These are phyloP conservation scores for Candida pini DNA, from an alignment of 805 yeast species.

Conservation along the genomic window DNA sequence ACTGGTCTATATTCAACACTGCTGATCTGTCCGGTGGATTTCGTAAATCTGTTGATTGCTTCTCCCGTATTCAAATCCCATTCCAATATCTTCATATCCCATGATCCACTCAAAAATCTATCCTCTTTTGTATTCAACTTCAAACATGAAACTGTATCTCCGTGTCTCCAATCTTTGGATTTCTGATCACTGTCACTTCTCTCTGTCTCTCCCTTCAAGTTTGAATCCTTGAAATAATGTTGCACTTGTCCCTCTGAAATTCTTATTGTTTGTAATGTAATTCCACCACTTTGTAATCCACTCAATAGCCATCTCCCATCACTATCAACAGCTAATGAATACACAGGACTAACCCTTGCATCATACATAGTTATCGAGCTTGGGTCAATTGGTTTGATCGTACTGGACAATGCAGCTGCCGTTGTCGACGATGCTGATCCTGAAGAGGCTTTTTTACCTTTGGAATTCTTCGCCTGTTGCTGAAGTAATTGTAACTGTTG, in stretches of 20 bases:
- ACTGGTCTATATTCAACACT: constrained; percentile 65
- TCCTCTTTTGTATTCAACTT: constrained; percentile 57
- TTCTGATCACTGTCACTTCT: not conserved
- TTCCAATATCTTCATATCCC: constrained; percentile 77
- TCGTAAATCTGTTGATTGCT: constrained; percentile 40
- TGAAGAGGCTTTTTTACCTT: constrained; percentile 4
- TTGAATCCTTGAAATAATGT: constrained; percentile 51
- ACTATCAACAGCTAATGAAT: constrained; percentile 76
- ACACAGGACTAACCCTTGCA: constrained; percentile 76
- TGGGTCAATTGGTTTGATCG: constrained; percentile 29
- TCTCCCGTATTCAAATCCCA: constrained; percentile 86
- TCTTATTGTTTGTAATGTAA: constrained; percentile 75
- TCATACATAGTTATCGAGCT: constrained; percentile 35
- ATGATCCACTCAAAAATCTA: constrained; percentile 71
- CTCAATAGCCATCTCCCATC: constrained; percentile 80
- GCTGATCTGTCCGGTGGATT: constrained; percentile 74
- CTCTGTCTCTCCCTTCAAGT: not conserved
- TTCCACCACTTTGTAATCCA: constrained; percentile 83
- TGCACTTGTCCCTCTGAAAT: constrained; percentile 77
- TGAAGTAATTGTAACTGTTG: constrained; percentile 12
- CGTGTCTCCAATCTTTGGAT: constrained; percentile 42
- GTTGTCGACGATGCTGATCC: not conserved
- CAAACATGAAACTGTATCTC: constrained; percentile 68
- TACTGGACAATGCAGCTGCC: not conserved
- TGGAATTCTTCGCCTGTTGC: constrained; percentile 2